Evolutionary conservation across 1,284 basidiomycete genomes (phyloP).

Genomic region (Apiotrichum akiyoshidainum): DNA sequence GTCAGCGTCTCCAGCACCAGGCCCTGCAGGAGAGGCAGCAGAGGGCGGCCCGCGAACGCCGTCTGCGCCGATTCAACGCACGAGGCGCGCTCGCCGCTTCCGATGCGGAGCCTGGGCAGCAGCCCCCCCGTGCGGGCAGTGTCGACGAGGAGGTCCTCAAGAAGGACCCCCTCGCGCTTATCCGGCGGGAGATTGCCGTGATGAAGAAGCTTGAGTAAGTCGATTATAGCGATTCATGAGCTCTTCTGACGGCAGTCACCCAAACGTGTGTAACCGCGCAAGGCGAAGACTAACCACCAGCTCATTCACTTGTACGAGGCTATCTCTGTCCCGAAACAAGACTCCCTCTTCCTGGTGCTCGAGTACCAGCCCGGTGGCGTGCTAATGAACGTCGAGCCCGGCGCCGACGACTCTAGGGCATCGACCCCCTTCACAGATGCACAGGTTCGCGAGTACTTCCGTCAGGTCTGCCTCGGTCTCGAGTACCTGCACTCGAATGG

Average conservation of each 20-base stretch:
- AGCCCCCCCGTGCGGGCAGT: no score
- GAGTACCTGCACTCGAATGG: conserved; percentile 58
- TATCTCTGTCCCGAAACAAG: conserved; percentile 56
- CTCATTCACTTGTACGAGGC: conserved; percentile 58
- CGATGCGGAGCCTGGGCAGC: no score
- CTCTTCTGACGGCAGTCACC: conserved; percentile 36
- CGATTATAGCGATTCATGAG: not conserved
- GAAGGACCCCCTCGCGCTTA: conserved; percentile 48
- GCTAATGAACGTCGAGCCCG: conserved; percentile 52
- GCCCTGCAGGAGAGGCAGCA: conserved; percentile 36
- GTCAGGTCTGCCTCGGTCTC: conserved; percentile 56
- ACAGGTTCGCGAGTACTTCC: conserved; percentile 52
- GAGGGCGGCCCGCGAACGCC: conserved; percentile 12
- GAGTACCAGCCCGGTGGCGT: conserved; percentile 55
- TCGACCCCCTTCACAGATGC: conserved; percentile 36
- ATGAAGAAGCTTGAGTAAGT: conserved; percentile 54
- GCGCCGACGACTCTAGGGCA: conserved; percentile 41
- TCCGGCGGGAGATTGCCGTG: conserved; percentile 51
- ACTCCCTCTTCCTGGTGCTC: conserved; percentile 56
- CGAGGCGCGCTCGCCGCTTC: not conserved
- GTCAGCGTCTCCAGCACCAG: conserved; percentile 45
- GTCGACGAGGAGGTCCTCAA: conserved; percentile 11
- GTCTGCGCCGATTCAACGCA: conserved; percentile 5
- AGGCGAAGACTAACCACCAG: conserved; percentile 31
- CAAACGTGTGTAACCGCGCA: conserved; percentile 34